Base-by-base conservation (phyloP, 768 basidiomycete genomes). In the Tubosaeta brunneosetosa region DNA sequence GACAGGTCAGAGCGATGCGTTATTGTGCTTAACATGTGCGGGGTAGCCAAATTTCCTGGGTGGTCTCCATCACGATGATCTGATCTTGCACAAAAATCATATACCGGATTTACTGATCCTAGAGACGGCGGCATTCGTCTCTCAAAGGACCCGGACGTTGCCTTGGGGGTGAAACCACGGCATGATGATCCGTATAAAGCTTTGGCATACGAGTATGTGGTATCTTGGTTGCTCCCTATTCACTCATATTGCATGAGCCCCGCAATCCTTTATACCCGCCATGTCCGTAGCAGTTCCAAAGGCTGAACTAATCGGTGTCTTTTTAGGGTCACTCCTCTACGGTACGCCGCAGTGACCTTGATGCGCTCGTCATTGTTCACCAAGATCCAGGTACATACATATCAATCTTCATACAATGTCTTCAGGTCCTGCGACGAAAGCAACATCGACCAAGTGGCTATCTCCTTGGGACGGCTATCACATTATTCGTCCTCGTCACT, bases 291-390 rank as follows among this genome's bases (percentile, higher is more conserved):
- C 49, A 17, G 3, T 44, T 6, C 22, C 49, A 11, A 44, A 43
- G 26, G 49, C 42, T 19, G 42, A 50, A 19, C 49, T 50, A 25
- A 36, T 17, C 12, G 49, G 49, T 11, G 49, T 44, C 33, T 50
- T 50, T n/a, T 36, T 50, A 26, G 49, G 44, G 33, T 44, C 49
- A 8, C 42, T 50, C 26, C 19, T 26, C n/a, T 44, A 44, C 13
- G 49, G 49, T 50, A 29, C 5, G 49, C 17, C 9, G 6, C 5
- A 29, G 12, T 26, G 2, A 12, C 14, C n/a, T n/a, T 27, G 11
- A 8, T 14, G 4, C 13, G 7, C 3, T 36, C 31, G 19, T 16
- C n/a, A 8, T 29, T 6, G 10, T 19, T 27, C 17, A 44, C 14
- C 42, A 14, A 27, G 16, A 32, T 50, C 17, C n/a, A 50, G 49